Base-by-base conservation (phyloP, 2,329 filamentous ascomycete genomes). In the Venturia asperata region DNA sequence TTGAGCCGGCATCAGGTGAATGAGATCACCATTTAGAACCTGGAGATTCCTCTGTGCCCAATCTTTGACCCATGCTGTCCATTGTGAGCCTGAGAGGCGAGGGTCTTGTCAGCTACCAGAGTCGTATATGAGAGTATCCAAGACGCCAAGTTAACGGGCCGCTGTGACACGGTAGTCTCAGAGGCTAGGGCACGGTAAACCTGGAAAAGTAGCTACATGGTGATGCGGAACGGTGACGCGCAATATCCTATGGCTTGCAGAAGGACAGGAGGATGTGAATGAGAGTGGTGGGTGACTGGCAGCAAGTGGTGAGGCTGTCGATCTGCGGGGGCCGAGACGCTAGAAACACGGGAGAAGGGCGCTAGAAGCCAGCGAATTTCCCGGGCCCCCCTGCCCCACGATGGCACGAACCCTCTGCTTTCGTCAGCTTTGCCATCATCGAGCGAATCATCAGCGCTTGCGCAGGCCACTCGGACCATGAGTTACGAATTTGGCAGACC, bases 311-410 rank as follows among this genome's bases (percentile, higher is more conserved):
- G 49, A 11, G 34, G 1, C 24, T 2, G 24, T 56, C 17, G 49
- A 34, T 56, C 49, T 56, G 49, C 13, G 49, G 11, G 49, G 30
- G 4, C 10, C 19, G 17, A 37, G 39, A 10, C 49, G 49, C 49
- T 56, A 56, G 49, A 56, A 56, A 7, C 24, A 10, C 49, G 49
- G 49, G 24, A 56, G 49, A 56, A 56, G 49, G 24, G 10, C 49
- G 17, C 49, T 56, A 34, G 49, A 56, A 56, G 49, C 49, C 24
- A 34, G 9, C 13, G 17, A 30, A 34, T 56, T 34, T 56, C 7
- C 49, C 13, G 30, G 49, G 49, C 17, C 5, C 24, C 24, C 49
- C 30, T 27, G 49, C 24, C 19, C 9, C 9, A 19, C 24, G 11
- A 56, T 56, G 19, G 27, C 49, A 56, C 49, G 24, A 34, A 34